Base-by-base conservation (phyloP, 2,329 filamentous ascomycete genomes). In the Trichoderma oligosporum region DNA sequence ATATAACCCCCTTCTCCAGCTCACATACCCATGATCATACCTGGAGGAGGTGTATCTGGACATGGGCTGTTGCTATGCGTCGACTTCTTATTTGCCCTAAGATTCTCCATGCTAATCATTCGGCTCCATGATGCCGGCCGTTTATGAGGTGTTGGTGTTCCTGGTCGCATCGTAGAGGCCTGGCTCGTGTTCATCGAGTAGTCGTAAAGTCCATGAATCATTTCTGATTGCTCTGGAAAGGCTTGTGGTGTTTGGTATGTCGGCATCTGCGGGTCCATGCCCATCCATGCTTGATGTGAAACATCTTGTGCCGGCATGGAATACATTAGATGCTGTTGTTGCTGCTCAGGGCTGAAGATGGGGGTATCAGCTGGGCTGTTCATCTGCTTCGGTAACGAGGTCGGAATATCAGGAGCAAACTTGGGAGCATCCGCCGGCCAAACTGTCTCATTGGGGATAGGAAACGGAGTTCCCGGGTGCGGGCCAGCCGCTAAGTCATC, bases 391-490 rank as follows among this genome's bases (percentile, higher is more conserved):
- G 66, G 66, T 42, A 69, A 44, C 5, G 55, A 61, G 11, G 58
- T 61, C 4, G 64, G 61, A 25, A 60, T 60, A 33, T 74, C 72
- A 7, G 72, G 71, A 7, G 71, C 71, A 57, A 74, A 74, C 61
- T 72, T 72, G 52, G 72, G 72, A 4, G 71, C 70, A 41, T 73
- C 71, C n/a, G 69, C 63, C 3, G 72, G 68, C 69, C 73, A 73
- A 22, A 67, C 65, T 8, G 63, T 64, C 58, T 74, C 72, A 52
- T 70, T 71, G 14, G 73, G 73, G 42, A 76, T 74, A 3, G 68
- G 68, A 61, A 73, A 73, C 4, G 73, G 73, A 9, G 73, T 75
- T 48, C 73, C 73, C 1, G 73, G 73, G 59, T 75, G 73, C 59
- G 70, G 73, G 2, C 71, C 73, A 48, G 63, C 60, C 25, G 66